Percentiles rank a stretch among this genome's conserved stretches.
Conservation (phyloP, 78 protist genomes). For the slime mould (Dictyostelium discoideum) region DNA sequence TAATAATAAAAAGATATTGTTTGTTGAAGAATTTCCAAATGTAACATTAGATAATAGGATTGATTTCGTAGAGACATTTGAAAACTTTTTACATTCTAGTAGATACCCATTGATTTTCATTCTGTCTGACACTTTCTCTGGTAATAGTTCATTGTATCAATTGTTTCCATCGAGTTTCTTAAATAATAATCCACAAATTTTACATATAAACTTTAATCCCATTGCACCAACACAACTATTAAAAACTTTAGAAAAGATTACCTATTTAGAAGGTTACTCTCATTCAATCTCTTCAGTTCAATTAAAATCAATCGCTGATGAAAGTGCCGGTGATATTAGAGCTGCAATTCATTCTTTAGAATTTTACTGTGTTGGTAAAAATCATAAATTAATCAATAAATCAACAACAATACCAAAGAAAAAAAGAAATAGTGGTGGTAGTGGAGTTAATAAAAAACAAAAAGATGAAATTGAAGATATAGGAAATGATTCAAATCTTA, state of each 20-base stretch:
- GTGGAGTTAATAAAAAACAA: neutral
- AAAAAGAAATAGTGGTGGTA: neutral
- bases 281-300: neutral
- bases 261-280: constrained; percentile 21
- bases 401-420: neutral
- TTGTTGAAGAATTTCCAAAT: constrained; percentile 57
- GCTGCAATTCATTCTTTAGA: constrained; percentile 60
- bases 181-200: neutral
- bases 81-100: neutral
- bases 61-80: constrained; percentile 17
- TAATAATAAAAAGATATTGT: neutral
- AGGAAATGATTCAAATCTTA: neutral
- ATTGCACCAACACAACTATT: constrained; percentile 29
- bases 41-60: neutral
- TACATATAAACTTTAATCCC: constrained; percentile 15
- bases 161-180: neutral
- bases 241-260: neutral
- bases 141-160: constrained; percentile 8
- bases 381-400: neutral
- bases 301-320: constrained; percentile 19
- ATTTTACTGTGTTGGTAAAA: constrained; percentile 52
- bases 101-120: constrained; percentile 42
- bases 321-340: constrained; percentile 67
- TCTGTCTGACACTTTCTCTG: constrained; percentile 3
- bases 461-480: neutral